Evolutionary conservation across 768 basidiomycete species (phyloP).

Genomic region (Crepidotus variabilis): DNA sequence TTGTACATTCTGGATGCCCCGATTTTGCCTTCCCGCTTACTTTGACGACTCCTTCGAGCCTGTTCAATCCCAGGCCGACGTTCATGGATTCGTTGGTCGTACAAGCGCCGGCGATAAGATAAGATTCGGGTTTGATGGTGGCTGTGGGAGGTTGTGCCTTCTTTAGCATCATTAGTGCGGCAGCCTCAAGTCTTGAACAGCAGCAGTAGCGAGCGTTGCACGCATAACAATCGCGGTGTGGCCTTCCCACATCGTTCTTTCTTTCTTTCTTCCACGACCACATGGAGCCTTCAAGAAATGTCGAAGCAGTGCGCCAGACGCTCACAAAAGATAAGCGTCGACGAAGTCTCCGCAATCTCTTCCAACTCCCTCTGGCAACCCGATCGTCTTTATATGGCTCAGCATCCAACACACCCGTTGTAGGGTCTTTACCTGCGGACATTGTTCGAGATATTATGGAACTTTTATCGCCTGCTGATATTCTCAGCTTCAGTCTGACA

Average conservation of each 20-base stretch:
- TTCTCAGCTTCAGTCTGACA: constrained; percentile 38
- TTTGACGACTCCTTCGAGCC: too few relatives aligned
- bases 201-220: constrained; percentile 5
- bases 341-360: constrained; percentile 30
- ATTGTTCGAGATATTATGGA: constrained; percentile 36
- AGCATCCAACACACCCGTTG: constrained; percentile 17
- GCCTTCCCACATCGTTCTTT: constrained; percentile 2
- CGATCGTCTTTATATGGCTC: constrained; percentile 23
- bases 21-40: too few relatives aligned
- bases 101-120: background rate
- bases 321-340: constrained; percentile 20
- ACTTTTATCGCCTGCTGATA: constrained; percentile 30
- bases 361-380: constrained; percentile 29
- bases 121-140: background rate
- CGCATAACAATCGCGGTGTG: constrained; percentile 2
- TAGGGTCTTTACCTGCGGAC: constrained; percentile 33
- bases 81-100: background rate
- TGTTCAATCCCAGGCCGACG: background rate
- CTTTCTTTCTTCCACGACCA: background rate
- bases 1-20: too few relatives aligned
- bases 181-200: background rate
- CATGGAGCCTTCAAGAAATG: constrained; percentile 15
- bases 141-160: constrained; percentile 5
- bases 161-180: constrained; percentile 2
- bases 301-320: constrained; percentile 11